These are phyloP conservation scores for Microdochium trichocladiopsis DNA, from an alignment of 2,329 filamentous ascomycete genomes.

Conservation along the genomic window DNA sequence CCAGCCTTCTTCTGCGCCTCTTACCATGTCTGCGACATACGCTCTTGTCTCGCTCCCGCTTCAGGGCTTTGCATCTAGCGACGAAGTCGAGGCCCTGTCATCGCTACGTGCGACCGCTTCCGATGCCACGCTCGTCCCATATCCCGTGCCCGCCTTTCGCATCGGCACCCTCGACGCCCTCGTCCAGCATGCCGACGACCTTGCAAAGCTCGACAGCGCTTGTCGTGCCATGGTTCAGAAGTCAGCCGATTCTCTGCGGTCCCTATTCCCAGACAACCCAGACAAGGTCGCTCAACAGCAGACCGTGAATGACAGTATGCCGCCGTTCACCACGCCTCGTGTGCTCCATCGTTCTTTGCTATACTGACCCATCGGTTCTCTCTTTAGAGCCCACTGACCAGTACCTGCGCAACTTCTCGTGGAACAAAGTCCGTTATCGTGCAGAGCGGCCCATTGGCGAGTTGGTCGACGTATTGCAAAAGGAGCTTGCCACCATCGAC, in stretches of 20 bases:
- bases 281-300: slow-evolving; percentile 80
- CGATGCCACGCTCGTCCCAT: slow-evolving; percentile 65
- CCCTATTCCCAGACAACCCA: slow-evolving; percentile 77
- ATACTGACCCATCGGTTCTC: slow-evolving; percentile 14
- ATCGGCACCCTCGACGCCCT: slow-evolving; percentile 93
- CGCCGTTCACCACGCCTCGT: slow-evolving; percentile 1
- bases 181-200: slow-evolving; percentile 92
- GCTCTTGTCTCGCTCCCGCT: slow-evolving; percentile 85
- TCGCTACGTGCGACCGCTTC: slow-evolving; percentile 67
- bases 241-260: slow-evolving; percentile 77
- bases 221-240: slow-evolving; percentile 82
- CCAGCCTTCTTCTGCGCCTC: no score
- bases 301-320: slow-evolving; percentile 86
- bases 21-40: slow-evolving; percentile 44
- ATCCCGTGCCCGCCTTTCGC: slow-evolving; percentile 90
- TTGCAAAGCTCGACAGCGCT: slow-evolving; percentile 75
- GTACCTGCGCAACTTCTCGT: slow-evolving; percentile 81
- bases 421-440: slow-evolving; percentile 98
- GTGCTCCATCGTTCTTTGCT: slow-evolving; percentile 3
- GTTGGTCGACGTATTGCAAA: slow-evolving; percentile 80
- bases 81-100: slow-evolving; percentile 74
- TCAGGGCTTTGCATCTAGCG: slow-evolving; percentile 73
- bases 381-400: slow-evolving; percentile 83
- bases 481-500: slow-evolving; percentile 89
- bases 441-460: slow-evolving; percentile 85